phyloP scores from a whole-genome alignment of 1,139 yeast genomes.

The Arxiozyma telluris region DNA sequence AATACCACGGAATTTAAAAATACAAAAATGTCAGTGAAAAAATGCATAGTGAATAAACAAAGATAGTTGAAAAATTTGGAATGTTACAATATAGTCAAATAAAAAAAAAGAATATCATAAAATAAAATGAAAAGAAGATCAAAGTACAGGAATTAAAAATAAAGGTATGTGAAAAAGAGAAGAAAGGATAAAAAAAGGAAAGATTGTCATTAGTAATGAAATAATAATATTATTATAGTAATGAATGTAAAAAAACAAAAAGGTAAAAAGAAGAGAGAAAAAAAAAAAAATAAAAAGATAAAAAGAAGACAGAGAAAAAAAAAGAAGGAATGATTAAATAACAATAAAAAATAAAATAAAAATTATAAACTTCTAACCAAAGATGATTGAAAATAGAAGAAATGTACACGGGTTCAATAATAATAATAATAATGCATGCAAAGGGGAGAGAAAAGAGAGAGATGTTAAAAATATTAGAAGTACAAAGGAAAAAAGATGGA shows the following conservation, averaged over 20 bases:
- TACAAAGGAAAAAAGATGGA: not conserved
- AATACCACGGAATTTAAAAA: too few relatives aligned
- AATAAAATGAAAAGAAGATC: not conserved
- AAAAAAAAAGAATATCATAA: too few relatives aligned
- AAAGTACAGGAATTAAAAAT: constrained; percentile 1
- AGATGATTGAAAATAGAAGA: constrained; percentile 8
- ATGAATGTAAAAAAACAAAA: not conserved
- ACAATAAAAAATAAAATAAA: constrained; percentile 10
- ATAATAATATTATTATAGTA: not conserved
- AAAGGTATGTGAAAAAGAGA: constrained; percentile 2
- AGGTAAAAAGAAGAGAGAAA: constrained; percentile 6
- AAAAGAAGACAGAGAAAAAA: too few relatives aligned
- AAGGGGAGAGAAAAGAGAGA: constrained; percentile 4
- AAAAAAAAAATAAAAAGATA: constrained; percentile 9
- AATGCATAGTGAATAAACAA: too few relatives aligned
- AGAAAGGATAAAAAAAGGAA: constrained; percentile 5
- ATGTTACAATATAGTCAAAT: too few relatives aligned
- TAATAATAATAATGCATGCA: constrained; percentile 5
- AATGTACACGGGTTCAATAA: not conserved
- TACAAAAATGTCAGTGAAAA: too few relatives aligned
- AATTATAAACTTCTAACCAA: not conserved
- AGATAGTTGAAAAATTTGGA: too few relatives aligned
- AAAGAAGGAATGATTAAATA: constrained; percentile 11
- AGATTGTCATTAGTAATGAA: constrained; percentile 3
- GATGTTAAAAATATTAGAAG: constrained; percentile 4